Conservation (phyloP, 2,329 filamentous ascomycete genomes). For the Ceratocystiopsis sp. region DNA sequence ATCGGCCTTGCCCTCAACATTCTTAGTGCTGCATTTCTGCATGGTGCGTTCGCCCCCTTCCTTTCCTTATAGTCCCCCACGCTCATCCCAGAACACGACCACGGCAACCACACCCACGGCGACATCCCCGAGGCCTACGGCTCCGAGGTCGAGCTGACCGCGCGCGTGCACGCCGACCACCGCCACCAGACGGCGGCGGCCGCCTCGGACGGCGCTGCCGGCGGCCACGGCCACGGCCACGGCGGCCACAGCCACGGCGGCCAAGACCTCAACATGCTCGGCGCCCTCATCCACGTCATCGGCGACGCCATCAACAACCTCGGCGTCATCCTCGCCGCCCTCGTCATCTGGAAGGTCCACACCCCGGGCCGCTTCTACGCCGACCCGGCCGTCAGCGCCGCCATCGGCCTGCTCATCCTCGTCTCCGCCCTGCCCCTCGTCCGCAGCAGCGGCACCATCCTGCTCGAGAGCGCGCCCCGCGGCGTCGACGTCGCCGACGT, state of each 20-base stretch:
- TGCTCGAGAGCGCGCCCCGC: constrained; percentile 48
- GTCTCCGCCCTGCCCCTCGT: constrained; percentile 45
- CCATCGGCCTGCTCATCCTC: constrained; percentile 58
- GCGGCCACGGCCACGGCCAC: constrained; percentile 9
- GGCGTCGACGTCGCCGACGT: constrained; percentile 45
- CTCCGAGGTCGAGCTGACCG: not conserved
- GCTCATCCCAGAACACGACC: constrained; percentile 4
- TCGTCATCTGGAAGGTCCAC: constrained; percentile 49
- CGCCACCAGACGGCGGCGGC: constrained; percentile 19
- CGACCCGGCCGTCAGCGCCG: constrained; percentile 51
- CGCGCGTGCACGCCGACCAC: constrained; percentile 24
- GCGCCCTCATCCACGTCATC: constrained; percentile 52
- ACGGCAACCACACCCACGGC: constrained; percentile 13
- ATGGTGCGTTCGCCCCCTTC: constrained; percentile 26
- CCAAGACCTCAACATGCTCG: constrained; percentile 53
- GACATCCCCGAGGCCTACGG: constrained; percentile 4
- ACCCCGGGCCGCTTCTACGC: constrained; percentile 48
- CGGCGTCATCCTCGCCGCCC: constrained; percentile 52
- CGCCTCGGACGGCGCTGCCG: too few relatives aligned
- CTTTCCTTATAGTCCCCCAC: not conserved
- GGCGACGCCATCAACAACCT: constrained; percentile 63
- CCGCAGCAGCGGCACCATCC: constrained; percentile 43
- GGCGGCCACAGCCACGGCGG: constrained; percentile 15
- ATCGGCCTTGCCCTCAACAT: constrained; percentile 51
- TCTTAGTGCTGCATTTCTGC: constrained; percentile 46